These are phyloP conservation scores for Dorcoceras hygrometricum DNA, from an alignment of 257 asterid species.

Conservation along the genomic window DNA sequence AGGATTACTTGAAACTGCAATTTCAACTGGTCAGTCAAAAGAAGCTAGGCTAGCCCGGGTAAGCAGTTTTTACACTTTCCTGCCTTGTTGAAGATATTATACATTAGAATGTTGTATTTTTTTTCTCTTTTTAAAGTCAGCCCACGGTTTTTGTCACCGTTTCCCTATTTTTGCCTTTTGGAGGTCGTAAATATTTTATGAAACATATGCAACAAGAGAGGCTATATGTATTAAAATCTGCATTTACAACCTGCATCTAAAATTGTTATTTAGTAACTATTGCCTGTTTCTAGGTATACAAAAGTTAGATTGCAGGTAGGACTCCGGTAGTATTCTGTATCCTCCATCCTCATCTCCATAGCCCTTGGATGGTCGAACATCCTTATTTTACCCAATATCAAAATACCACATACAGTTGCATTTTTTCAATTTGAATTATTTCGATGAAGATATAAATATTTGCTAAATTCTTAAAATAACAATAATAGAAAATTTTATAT, in stretches of 20 bases:
- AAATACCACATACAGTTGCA: too few relatives aligned
- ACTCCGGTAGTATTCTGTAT: too few relatives aligned
- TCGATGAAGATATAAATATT: too few relatives aligned
- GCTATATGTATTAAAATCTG: neutral
- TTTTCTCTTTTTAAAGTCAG: neutral
- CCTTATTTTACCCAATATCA: too few relatives aligned
- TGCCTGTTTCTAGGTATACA: neutral
- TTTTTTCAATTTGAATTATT: too few relatives aligned
- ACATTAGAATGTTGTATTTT: constrained; percentile 3
- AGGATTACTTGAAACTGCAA: constrained; percentile 82
- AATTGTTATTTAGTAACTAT: neutral
- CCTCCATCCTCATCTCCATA: too few relatives aligned
- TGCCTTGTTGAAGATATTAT: constrained; percentile 21
- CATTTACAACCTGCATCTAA: neutral
- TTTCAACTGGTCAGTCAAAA: constrained; percentile 90
- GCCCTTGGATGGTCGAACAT: too few relatives aligned
- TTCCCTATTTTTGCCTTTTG: neutral
- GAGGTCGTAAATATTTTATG: neutral
- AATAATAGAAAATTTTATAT: too few relatives aligned
- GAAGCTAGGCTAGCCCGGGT: constrained; percentile 99
- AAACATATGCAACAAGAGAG: neutral
- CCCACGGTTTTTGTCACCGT: constrained; percentile 2
- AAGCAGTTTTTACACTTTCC: constrained; percentile 29
- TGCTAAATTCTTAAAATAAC: too few relatives aligned
- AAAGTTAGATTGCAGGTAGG: neutral